A percentile compares a stretch with the other conserved stretches of the same genome.
Conservation (phyloP, 495 filamentous ascomycete genomes). For the Xylaria sp. region DNA sequence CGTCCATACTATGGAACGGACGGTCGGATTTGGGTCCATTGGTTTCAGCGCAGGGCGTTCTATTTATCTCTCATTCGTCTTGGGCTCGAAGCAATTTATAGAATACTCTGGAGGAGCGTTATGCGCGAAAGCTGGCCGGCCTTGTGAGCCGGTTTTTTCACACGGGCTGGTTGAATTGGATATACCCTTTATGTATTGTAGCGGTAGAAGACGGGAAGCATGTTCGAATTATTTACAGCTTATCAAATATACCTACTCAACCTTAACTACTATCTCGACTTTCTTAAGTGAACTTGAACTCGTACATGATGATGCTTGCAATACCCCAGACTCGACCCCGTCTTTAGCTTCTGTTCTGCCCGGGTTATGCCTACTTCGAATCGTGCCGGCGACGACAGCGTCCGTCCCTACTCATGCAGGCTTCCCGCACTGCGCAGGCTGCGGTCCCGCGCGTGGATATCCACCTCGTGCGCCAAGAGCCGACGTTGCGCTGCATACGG, state of each 20-base stretch:
- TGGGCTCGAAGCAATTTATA: slow-evolving; percentile 33
- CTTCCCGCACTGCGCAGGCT: slow-evolving; percentile 18
- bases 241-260: neutral
- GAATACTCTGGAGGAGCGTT: slow-evolving; percentile 27
- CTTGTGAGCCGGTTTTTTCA: slow-evolving; percentile 36
- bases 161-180: slow-evolving; percentile 43
- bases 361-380: neutral
- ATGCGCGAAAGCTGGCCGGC: slow-evolving; percentile 25
- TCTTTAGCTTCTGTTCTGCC: neutral
- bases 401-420: slow-evolving; percentile 18
- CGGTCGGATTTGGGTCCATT: slow-evolving; percentile 15
- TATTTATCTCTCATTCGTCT: slow-evolving; percentile 25
- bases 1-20: neutral
- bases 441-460: slow-evolving; percentile 21
- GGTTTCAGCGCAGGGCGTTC: slow-evolving; percentile 26
- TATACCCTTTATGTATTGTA: slow-evolving; percentile 41
- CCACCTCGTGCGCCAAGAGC: slow-evolving; percentile 27
- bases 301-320: neutral
- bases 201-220: slow-evolving; percentile 15
- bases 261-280: too few species aligned
- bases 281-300: neutral
- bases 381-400: neutral
- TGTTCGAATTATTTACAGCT: slow-evolving; percentile 2
- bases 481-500: slow-evolving; percentile 19
- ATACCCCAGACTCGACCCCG: neutral